These are phyloP conservation scores for Quercus engelmannii DNA, from an alignment of 306 rosid genomes.

Conservation along the genomic window DNA sequence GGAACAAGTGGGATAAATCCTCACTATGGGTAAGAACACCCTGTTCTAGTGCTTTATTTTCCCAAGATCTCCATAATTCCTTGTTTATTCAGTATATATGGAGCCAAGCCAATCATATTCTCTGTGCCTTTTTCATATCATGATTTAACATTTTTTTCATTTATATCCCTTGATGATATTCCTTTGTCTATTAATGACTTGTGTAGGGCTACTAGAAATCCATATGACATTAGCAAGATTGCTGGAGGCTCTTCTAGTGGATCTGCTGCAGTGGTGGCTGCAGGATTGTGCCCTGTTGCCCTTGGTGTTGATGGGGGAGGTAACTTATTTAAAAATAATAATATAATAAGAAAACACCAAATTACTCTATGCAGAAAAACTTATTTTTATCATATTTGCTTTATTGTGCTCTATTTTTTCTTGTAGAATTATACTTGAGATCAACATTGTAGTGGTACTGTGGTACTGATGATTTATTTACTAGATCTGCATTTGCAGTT, in stretches of 20 bases:
- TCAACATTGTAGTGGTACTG: no score
- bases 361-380: background rate
- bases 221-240: slow-evolving; percentile 52
- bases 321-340: slow-evolving; percentile 17
- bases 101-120: background rate
- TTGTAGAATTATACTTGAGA: no score
- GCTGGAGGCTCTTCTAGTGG: slow-evolving; percentile 97
- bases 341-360: background rate
- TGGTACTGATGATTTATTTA: no score
- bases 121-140: no score
- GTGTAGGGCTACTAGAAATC: slow-evolving; percentile 78
- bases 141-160: no score
- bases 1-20: slow-evolving; percentile 98
- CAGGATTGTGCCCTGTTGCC: slow-evolving; percentile 91
- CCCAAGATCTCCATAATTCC: background rate
- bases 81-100: background rate
- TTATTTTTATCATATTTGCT: no score
- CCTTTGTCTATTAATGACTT: background rate
- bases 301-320: slow-evolving; percentile 99
- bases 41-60: background rate
- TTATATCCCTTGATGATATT: background rate
- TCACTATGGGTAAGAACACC: slow-evolving; percentile 68
- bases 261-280: slow-evolving; percentile 88
- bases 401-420: no score
- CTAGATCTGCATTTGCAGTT: no score